Evolutionary conservation across 1,139 yeast species (phyloP), one percentile per base, ranked within the genome.

Genomic region (Debaryomycetaceae sp.): DNA sequence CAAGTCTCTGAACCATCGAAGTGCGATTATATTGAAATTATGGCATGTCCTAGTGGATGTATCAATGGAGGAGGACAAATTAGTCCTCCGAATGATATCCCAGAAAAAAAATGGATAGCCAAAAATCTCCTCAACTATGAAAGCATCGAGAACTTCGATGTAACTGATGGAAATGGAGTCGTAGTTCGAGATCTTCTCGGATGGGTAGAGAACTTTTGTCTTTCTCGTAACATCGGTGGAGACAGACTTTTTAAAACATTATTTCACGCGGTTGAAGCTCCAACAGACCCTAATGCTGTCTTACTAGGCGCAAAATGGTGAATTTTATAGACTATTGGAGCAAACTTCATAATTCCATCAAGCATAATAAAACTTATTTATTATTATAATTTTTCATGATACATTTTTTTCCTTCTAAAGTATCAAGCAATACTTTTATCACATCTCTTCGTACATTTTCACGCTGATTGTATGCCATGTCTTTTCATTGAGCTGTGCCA

Each of bases 41-140:
- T 90, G 97, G 99, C 99, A 1, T 93, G 99, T 62, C 99, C 99
- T 3, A 89, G 88, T 35, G 99, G 99, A 1, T 93, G 99, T 59
- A 87, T 91, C 46, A 93, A 93, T 58, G 99, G 99, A 6, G 98
- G 99, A 14, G 99, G 99, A 0, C 93, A 90, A 57, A 83, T 87
- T 35, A 72, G 78, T 20, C 70, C 78, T 33, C 81, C 87, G 0
- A 45, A 48, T 1, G 57, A 55, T 6, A 51, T 58, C 0, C 41
- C 51, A 8, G 70, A 68, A 36, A 76, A 74, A 49, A 71, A 66
- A 13, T 78, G 83, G 83, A 53, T 75, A 14, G 50, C 52, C 5
- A 52, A 59, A 31, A 70, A 70, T 2, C 54, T 63, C 13, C 51
- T 47, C 5, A 64, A 63, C 41, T 74, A 74, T 52, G 53, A 55